Evolutionary conservation across 1,139 yeast genomes (phyloP), one percentile per base, ranked within the genome.

Genomic region (Geotrichum macrosporum): DNA sequence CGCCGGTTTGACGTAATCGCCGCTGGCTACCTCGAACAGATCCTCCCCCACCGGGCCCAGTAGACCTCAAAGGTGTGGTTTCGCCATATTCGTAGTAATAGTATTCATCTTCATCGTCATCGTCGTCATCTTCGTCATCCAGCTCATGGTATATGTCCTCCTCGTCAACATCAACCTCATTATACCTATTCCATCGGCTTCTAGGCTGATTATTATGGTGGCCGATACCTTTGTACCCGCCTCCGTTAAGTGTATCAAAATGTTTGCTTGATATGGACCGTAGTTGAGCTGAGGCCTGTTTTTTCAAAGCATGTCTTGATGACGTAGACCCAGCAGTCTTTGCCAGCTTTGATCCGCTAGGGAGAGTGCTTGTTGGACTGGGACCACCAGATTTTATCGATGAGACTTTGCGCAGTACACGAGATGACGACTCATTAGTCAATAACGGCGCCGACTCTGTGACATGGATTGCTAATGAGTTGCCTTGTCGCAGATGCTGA

Each of bases 81-180:
- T 64, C 69, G 1, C 57, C 41, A n/a, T 51, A 54, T 38, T 54
- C 50, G 16, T 24, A 33, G 21, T 39, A 43, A 4, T 44, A n/a
- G n/a, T n/a, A n/a, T n/a, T n/a, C n/a, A n/a, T n/a, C 53, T n/a
- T 57, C 57, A 19, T 61, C 62, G 15, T 50, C 52, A 32, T 55
- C 57, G 35, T 58, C 63, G 27, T 58, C 62, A 41, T 29, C 40
- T 15, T 47, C 50, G 6, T 49, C 52, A 24, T 46, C 52, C 13
- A 37, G 47, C 2, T 50, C 55, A 9, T 33, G 33, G 27, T 45
- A 43, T 8, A 36, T 31, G n/a, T 55, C 57, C 16, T 57, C 64
- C 20, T 60, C 64, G 18, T 59, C 69, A 6, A 58, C 59, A 30
- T 59, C 69, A 22, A 59, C 62, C 15, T 58, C 58, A 16, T 64